These are phyloP conservation scores for Huntiella decipiens DNA, from an alignment of 2,329 filamentous ascomycete species.

Conservation along the genomic window DNA sequence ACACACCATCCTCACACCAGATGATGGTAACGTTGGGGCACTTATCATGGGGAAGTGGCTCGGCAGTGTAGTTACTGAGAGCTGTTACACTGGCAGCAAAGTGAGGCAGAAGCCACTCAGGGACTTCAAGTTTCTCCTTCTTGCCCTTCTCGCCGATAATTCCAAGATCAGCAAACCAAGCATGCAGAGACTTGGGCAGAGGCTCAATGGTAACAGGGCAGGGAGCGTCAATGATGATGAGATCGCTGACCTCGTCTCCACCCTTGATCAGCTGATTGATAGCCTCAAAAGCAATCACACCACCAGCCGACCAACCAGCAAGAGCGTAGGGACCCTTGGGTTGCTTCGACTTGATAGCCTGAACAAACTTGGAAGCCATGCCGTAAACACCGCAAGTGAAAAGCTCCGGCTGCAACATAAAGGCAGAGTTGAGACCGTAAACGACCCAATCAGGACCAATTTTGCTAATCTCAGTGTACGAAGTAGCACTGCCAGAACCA, in stretches of 20 bases:
- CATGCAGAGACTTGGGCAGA: constrained; percentile 41
- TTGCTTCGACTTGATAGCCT: constrained; percentile 53
- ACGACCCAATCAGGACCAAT: constrained; percentile 29
- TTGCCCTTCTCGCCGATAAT: constrained; percentile 45
- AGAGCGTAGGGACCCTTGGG: constrained; percentile 48
- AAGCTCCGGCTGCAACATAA: constrained; percentile 40
- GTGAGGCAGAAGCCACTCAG: constrained; percentile 55
- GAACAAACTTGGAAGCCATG: constrained; percentile 30
- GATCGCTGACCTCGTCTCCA: constrained; percentile 36
- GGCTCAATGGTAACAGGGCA: constrained; percentile 50
- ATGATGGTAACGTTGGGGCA: constrained; percentile 45
- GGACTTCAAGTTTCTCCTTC: constrained; percentile 26
- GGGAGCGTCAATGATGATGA: constrained; percentile 48
- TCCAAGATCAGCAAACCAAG: constrained; percentile 55
- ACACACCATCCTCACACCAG: constrained; percentile 58
- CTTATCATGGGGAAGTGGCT: constrained; percentile 37
- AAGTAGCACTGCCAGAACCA: constrained; percentile 43
- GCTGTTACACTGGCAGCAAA: constrained; percentile 50
- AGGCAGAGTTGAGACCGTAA: constrained; percentile 40
- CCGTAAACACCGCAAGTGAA: constrained; percentile 37
- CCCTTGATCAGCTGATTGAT: constrained; percentile 38
- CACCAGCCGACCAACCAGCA: constrained; percentile 60
- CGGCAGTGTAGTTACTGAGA: constrained; percentile 49
- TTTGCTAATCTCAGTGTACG: constrained; percentile 27
- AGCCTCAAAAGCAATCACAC: constrained; percentile 51